These are phyloP conservation scores for Sesbania bispinosa DNA, from an alignment of 306 rosid species.

Conservation along the genomic window DNA sequence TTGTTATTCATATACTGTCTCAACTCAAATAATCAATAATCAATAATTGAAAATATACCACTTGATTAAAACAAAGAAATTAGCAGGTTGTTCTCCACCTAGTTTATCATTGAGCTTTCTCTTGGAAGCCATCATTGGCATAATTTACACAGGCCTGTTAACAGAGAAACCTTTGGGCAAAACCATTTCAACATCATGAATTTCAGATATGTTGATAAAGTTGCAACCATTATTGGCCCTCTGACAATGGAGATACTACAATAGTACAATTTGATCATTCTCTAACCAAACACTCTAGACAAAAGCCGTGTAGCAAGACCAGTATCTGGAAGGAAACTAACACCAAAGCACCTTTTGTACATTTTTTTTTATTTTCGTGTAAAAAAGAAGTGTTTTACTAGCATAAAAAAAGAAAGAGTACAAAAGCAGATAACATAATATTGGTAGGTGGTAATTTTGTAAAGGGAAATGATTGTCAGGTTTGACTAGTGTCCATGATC, in stretches of 20 bases:
- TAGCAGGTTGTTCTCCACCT: not conserved
- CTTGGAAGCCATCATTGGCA: not conserved
- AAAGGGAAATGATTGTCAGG: not conserved
- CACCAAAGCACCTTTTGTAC: not conserved
- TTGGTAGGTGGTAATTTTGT: not conserved
- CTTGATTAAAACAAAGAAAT: not conserved
- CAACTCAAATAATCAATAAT: no score
- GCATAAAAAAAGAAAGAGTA: not conserved
- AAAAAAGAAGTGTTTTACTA: not conserved
- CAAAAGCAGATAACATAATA: not conserved
- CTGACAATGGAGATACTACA: not conserved
- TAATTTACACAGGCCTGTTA: not conserved
- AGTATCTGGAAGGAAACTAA: not conserved
- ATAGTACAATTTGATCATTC: no score
- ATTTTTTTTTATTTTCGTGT: not conserved
- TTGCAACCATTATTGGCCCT: not conserved
- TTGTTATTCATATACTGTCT: not conserved
- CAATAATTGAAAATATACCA: not conserved
- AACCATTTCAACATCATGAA: not conserved
- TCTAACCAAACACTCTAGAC: not conserved
- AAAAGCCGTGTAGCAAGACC: not conserved
- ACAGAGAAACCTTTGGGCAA: not conserved
- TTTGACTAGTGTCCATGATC: not conserved
- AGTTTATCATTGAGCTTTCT: not conserved
- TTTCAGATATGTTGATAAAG: not conserved